Base-by-base conservation (phyloP, 2,329 filamentous ascomycete species). In the Calonectria multiphialidica region DNA sequence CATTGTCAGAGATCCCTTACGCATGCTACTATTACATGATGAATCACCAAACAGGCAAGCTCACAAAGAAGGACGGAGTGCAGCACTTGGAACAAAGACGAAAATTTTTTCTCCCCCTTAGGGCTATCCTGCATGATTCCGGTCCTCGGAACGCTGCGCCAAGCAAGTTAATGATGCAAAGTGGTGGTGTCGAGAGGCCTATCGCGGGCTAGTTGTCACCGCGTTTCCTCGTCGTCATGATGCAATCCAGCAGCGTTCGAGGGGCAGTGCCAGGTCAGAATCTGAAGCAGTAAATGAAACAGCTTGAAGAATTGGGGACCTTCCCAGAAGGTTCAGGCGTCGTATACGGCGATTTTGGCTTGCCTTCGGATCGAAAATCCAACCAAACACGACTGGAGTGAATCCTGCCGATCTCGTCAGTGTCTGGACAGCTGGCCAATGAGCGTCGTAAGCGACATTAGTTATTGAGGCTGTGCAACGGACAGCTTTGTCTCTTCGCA, bases 381-480 rank as follows among this genome's bases (percentile, higher is more conserved):
- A 57, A 18, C 1, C 33, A 40, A 23, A 59, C 21, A 33, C 35
- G 25, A 40, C 40, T 28, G 21, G 35, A 15, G n/a, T 10, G 23
- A 40, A 33, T 37, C 33, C 53, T 33, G 33, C 13, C 53, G 53
- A 59, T 59, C 53, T 40, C 53, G n/a, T 59, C 53, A 15, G 13
- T 25, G 13, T 37, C 53, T 25, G 30, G 37, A n/a, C 35, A 16
- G 53, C 13, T n/a, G 21, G 13, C 53, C 53, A 59, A 59, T 59
- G 3, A 50, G 63, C 28, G 9, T 45, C 25, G 57, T 4, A 62
- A 44, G 25, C 57, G 40, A 62, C 40, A 62, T 62, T 44, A 45
- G 35, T 10, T 28, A 62, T 59, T 59, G 53, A 59, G 53, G 53
- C 53, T 59, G 53, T 59, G 53, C 53, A 59, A 40, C 33, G 33